A percentile compares a stretch with the other conserved stretches of the same genome.
Conservation (phyloP, 371 early-diverging fungal genomes). For the Mortierella sp. region DNA sequence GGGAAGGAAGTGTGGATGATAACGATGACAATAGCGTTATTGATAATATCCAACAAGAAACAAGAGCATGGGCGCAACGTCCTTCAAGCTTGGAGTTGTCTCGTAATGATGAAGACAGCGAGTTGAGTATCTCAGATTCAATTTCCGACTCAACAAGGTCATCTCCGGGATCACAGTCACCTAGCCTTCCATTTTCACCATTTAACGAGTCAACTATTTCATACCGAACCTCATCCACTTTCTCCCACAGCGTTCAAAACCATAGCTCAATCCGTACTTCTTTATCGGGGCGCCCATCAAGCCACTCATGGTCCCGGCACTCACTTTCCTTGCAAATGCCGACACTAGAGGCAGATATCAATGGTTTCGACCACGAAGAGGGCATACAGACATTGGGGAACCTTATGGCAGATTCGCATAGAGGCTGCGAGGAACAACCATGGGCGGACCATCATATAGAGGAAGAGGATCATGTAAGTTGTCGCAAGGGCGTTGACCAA, state of each 20-base stretch:
- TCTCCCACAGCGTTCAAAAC: slow-evolving; percentile 22
- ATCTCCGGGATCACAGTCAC: slow-evolving; percentile 15
- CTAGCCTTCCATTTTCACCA: slow-evolving; percentile 22
- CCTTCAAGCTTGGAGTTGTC: slow-evolving; percentile 19
- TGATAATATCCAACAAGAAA: slow-evolving; percentile 27
- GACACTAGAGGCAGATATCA: slow-evolving; percentile 11
- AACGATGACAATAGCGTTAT: slow-evolving; percentile 26
- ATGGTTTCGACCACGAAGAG: background rate
- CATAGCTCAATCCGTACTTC: slow-evolving; percentile 22
- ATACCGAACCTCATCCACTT: slow-evolving; percentile 38
- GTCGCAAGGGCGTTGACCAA: background rate
- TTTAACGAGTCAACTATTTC: slow-evolving; percentile 42
- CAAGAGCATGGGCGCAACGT: slow-evolving; percentile 34
- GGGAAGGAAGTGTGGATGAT: background rate
- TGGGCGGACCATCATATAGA: slow-evolving; percentile 20
- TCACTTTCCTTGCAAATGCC: slow-evolving; percentile 45
- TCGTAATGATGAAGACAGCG: slow-evolving; percentile 12
- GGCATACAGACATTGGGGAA: background rate
- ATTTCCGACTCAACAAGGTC: slow-evolving; percentile 29
- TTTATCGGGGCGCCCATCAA: slow-evolving; percentile 32
- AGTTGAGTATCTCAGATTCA: slow-evolving; percentile 32
- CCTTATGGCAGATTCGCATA: background rate
- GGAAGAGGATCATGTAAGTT: background rate
- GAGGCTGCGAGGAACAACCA: slow-evolving; percentile 6
- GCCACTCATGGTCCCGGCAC: slow-evolving; percentile 31